A percentile compares a stretch with the other conserved stretches of the same genome.
Conservation (phyloP, 148 eudicot species). For the Tetragonia tetragonoides region DNA sequence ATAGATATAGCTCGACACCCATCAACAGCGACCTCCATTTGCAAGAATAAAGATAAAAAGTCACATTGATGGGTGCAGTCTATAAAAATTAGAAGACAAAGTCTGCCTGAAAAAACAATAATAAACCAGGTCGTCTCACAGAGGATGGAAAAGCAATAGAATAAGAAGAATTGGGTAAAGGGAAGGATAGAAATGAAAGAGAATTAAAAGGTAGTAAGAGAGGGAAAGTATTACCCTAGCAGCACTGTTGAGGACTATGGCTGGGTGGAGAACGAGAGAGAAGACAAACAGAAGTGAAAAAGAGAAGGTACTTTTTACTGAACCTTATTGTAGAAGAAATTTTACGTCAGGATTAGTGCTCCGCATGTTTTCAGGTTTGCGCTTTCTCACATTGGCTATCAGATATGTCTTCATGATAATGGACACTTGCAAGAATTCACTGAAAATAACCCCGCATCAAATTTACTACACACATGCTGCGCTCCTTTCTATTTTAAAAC, state of each 20-base stretch:
- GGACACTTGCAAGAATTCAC: background rate
- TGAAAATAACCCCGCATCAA: background rate
- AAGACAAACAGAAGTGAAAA: background rate
- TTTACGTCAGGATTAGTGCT: background rate
- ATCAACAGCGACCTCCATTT: too few species aligned
- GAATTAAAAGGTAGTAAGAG: background rate
- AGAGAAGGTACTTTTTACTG: background rate
- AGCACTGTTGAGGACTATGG: background rate
- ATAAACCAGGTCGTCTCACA: too few species aligned
- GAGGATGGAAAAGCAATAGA: background rate
- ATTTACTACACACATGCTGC: slow-evolving; percentile 4
- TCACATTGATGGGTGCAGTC: background rate
- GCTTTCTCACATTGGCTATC: background rate
- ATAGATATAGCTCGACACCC: background rate
- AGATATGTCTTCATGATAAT: background rate
- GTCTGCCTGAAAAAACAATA: background rate
- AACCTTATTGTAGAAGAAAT: background rate
- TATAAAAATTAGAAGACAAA: background rate
- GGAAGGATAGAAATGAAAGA: background rate
- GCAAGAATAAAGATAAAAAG: background rate
- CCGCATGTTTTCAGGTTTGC: background rate
- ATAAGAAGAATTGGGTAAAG: too few species aligned
- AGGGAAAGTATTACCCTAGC: background rate
- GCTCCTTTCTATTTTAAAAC: slow-evolving; percentile 5
- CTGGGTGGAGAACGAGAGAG: background rate